Evolutionary conservation across 2,329 filamentous ascomycete species (phyloP).

Genomic region (Helminthosporium solani): DNA sequence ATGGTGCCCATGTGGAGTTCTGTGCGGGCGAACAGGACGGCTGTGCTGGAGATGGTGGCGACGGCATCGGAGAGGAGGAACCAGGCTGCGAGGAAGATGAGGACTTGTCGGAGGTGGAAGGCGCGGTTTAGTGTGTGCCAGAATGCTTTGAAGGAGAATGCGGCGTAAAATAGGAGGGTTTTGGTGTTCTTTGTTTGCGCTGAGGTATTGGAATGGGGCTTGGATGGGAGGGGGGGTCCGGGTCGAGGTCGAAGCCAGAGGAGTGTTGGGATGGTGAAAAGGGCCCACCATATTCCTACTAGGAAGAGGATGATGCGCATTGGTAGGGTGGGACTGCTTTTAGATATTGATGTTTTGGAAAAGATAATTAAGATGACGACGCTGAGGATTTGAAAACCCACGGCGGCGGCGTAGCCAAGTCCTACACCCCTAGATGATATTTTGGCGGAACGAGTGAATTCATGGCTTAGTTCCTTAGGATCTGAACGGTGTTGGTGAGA

Average conservation of each 20-base stretch:
- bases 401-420: constrained; percentile 80
- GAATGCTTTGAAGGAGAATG: constrained; percentile 78
- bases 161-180: constrained; percentile 65
- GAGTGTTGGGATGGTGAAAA: constrained; percentile 80
- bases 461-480: constrained; percentile 52
- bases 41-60: constrained; percentile 90
- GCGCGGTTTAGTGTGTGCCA: constrained; percentile 75
- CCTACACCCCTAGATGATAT: constrained; percentile 89
- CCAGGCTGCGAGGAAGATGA: constrained; percentile 79
- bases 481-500: constrained; percentile 5
- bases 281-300: constrained; percentile 84
- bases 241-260: constrained; percentile 82
- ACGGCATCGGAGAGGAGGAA: constrained; percentile 90
- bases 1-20: constrained; percentile 84
- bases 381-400: constrained; percentile 75
- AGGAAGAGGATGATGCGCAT: constrained; percentile 79
- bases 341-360: constrained; percentile 41
- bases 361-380: constrained; percentile 69
- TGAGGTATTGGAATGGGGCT: constrained; percentile 13
- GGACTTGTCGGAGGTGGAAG: constrained; percentile 66
- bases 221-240: constrained; percentile 68
- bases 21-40: constrained; percentile 90
- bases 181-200: constrained; percentile 9
- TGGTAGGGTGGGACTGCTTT: constrained; percentile 75
- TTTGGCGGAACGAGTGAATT: constrained; percentile 75